Base-by-base conservation (phyloP, 345 rosid genomes). In the Acer campestre region DNA sequence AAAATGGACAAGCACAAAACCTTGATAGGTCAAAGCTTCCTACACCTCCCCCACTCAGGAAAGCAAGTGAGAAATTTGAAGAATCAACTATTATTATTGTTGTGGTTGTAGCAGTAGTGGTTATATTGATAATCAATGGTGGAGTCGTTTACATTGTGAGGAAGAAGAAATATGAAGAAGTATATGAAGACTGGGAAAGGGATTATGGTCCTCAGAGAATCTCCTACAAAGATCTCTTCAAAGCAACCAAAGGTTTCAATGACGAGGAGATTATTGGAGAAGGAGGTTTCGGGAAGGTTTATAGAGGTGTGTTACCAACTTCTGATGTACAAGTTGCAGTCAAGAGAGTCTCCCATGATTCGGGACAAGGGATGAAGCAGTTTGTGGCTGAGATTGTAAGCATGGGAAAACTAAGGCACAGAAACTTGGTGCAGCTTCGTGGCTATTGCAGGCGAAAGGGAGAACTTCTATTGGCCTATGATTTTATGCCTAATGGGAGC, bases 401-500 rank as follows among this genome's bases (percentile, higher is more conserved):
- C 55, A 67, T 89, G 70, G 84, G 93, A 17, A 85, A 84, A 74
- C 67, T 87, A 62, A 82, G 86, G 76, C 90, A 90, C 76, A 82
- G 81, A 68, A 87, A 90, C 53, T 73, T 88, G 82, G 94, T 88
- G 62, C 87, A 71, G 62, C 87, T 90, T 31, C 83, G 76, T 6
- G 93, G 91, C 7, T 90, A 85, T 83, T 88, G 91, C 85, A 87
- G 88, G 76, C 76, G 88, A 73, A 81, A 75, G 77, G 88, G 85
- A 44, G 91, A 90, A 70, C 80, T 90, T 58, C 85, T 88, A 7
- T 67, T 88, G 82, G 90, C 88, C 16, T 88, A 90, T 70, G 89
- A 90, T 40, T 90, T 83, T n/a, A 88, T 90, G 90, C 86, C 88
- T 20, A 85, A 85, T 48, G 93, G 93, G 70, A 88, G 89, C 80